These are phyloP conservation scores for Mycosphaerella sp. DNA, from an alignment of 2,329 filamentous ascomycete species.

Conservation along the genomic window DNA sequence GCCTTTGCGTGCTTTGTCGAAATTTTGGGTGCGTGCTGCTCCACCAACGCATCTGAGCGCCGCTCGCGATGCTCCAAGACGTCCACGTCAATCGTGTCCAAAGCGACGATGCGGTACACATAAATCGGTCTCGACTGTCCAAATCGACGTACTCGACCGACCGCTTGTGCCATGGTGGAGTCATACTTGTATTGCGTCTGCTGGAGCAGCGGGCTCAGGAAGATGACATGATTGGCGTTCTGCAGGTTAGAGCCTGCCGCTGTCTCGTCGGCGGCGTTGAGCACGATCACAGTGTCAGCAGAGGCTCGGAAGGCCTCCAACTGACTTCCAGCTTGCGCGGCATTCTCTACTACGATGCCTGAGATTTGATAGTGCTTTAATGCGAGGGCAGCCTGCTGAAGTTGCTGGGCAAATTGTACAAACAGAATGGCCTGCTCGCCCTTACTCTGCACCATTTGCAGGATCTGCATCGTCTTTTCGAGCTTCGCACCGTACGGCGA, in stretches of 20 bases:
- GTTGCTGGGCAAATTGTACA: constrained; percentile 46
- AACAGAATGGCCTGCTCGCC: constrained; percentile 52
- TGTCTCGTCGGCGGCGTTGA: constrained; percentile 52
- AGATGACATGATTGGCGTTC: constrained; percentile 58
- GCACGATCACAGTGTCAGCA: constrained; percentile 43
- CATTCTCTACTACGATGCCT: constrained; percentile 35
- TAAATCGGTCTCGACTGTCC: constrained; percentile 53
- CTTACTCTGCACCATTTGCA: constrained; percentile 35
- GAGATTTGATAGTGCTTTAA: constrained; percentile 31
- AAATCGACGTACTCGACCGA: constrained; percentile 54
- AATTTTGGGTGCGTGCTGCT: constrained; percentile 13
- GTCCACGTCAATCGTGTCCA: constrained; percentile 55
- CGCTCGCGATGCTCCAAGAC: constrained; percentile 42
- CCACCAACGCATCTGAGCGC: constrained; percentile 23
- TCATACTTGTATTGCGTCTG: constrained; percentile 50
- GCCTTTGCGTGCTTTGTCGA: background rate
- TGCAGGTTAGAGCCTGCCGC: constrained; percentile 57
- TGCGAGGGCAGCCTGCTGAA: constrained; percentile 35
- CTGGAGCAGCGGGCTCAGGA: constrained; percentile 51
- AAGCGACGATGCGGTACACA: constrained; percentile 69
- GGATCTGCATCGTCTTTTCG: constrained; percentile 40
- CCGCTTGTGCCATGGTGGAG: constrained; percentile 55
- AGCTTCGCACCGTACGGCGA: constrained; percentile 43
- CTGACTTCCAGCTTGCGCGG: constrained; percentile 16
- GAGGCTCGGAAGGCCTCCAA: constrained; percentile 22